Percentiles rank a stretch among this genome's conserved stretches.
Evolutionary conservation across 257 asterid genomes (phyloP).

Genomic region (Przewalskia tangutica): DNA sequence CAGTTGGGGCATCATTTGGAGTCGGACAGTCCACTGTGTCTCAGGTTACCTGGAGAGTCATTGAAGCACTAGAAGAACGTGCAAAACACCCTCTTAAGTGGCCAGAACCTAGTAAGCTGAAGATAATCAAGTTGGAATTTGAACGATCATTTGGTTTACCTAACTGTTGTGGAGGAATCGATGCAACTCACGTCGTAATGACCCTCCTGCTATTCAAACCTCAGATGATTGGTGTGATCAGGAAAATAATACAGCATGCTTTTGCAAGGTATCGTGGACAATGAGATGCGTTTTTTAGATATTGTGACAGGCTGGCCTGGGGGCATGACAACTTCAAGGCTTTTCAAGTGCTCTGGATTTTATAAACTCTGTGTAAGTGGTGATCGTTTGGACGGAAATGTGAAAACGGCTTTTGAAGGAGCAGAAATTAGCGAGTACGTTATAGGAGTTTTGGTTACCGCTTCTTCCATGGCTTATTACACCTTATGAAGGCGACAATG

Average conservation of each 20-base stretch:
- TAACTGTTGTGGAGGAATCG: conserved; percentile 95
- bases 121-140: conserved; percentile 45
- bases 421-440: conserved; percentile 60
- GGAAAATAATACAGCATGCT: conserved; percentile 86
- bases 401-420: conserved; percentile 16
- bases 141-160: conserved; percentile 53
- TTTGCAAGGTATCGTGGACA: conserved; percentile 78
- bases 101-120: conserved; percentile 52
- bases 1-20: conserved; percentile 91
- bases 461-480: conserved; percentile 93
- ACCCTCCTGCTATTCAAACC: conserved; percentile 88
- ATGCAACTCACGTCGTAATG: conserved; percentile 81
- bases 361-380: conserved; percentile 70
- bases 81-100: conserved; percentile 82
- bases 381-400: conserved; percentile 47
- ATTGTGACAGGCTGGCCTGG: conserved; percentile 98
- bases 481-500: conserved; percentile 30
- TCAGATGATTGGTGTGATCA: conserved; percentile 96
- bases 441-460: conserved; percentile 70
- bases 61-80: conserved; percentile 91
- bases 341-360: conserved; percentile 63
- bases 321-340: conserved; percentile 73
- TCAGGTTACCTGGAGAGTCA: conserved; percentile 93
- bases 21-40: conserved; percentile 98
- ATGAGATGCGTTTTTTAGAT: conserved; percentile 58